These are phyloP conservation scores for Paramecium biaurelia DNA, from an alignment of 73 alveolate genomes.

Conservation along the genomic window DNA sequence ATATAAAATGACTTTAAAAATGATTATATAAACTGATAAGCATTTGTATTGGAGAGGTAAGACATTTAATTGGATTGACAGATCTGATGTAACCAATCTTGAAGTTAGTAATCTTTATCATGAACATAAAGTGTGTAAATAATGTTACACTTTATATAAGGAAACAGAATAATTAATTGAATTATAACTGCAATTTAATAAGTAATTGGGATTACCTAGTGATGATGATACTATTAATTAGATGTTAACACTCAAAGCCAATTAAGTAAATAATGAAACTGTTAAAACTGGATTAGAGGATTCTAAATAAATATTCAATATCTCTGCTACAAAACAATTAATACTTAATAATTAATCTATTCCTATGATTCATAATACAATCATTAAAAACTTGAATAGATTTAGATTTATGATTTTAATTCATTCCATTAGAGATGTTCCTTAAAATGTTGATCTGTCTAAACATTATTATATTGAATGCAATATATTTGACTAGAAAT, in stretches of 20 bases:
- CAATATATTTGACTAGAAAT: constrained; percentile 64
- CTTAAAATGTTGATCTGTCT: constrained; percentile 48
- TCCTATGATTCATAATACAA: constrained; percentile 57
- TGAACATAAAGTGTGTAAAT: constrained; percentile 77
- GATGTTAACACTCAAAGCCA: constrained; percentile 49
- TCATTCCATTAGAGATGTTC: constrained; percentile 57
- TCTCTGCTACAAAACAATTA: constrained; percentile 51
- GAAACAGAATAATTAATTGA: constrained; percentile 71
- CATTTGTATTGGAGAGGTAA: constrained; percentile 72
- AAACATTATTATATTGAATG: constrained; percentile 69
- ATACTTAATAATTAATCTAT: neutral
- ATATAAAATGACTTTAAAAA: constrained; percentile 78
- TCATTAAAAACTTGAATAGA: constrained; percentile 32
- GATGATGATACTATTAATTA: constrained; percentile 47
- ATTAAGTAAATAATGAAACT: constrained; percentile 31
- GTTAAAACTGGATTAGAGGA: neutral
- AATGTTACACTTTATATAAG: constrained; percentile 66
- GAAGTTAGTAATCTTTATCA: constrained; percentile 69
- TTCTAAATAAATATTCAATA: constrained; percentile 40
- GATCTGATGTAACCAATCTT: constrained; percentile 72
- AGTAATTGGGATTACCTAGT: constrained; percentile 44
- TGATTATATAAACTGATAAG: constrained; percentile 79
- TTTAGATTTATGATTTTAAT: constrained; percentile 61
- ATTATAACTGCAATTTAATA: constrained; percentile 60
- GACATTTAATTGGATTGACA: constrained; percentile 65